phyloP scores from a whole-genome alignment of 164 flowering plant genomes.

The Amborella trichopoda region DNA sequence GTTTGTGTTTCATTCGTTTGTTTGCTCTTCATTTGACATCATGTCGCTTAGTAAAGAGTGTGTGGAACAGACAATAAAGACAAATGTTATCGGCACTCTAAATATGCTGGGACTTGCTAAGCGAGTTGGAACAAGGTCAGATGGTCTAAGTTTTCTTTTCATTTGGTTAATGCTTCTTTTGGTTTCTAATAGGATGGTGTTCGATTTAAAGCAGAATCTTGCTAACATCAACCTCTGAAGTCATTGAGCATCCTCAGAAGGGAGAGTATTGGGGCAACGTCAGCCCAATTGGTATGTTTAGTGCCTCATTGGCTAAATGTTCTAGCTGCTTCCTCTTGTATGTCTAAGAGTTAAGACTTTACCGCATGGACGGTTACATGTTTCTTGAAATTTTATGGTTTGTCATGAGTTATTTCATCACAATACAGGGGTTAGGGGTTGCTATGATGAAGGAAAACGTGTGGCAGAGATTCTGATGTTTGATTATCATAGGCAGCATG shows the following conservation, averaged over 20 bases:
- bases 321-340: no score
- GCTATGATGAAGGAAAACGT: constrained; percentile 86
- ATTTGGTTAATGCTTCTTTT: neutral
- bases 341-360: no score
- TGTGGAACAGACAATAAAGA: constrained; percentile 78
- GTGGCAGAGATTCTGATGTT: constrained; percentile 91
- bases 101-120: constrained; percentile 4
- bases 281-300: constrained; percentile 4
- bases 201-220: no score
- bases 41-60: no score
- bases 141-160: neutral
- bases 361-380: no score
- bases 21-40: no score
- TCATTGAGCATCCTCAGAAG: constrained; percentile 4
- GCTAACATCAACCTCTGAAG: constrained; percentile 3
- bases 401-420: no score
- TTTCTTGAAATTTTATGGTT: no score
- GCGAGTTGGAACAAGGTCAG: constrained; percentile 3
- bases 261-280: constrained; percentile 5
- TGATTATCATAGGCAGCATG: constrained; percentile 83
- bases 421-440: constrained; percentile 55
- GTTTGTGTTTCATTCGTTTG: no score
- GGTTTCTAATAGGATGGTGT: no score
- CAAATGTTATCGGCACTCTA: constrained; percentile 32
- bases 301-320: no score